phyloP scores from a whole-genome alignment of 805 yeast genomes.

The Yarrowia keelungensis region DNA sequence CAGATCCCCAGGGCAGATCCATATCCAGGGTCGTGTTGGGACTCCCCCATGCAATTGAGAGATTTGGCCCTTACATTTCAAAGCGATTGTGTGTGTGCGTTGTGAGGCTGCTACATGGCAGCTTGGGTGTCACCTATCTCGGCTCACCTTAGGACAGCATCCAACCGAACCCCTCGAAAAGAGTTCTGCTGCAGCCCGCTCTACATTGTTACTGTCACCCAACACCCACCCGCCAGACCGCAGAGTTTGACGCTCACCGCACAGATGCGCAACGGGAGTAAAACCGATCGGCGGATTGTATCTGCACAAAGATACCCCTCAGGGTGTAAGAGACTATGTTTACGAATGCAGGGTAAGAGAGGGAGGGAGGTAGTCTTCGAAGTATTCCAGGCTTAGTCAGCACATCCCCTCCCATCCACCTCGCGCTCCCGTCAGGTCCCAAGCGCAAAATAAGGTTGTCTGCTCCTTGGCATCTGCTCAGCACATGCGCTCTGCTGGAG shows the following conservation, averaged over 20 bases:
- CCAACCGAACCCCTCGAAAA: neutral
- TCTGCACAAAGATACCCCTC: neutral
- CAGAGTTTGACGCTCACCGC: conserved; percentile 10
- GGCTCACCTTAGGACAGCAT: neutral
- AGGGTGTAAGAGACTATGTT: neutral
- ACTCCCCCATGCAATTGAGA: neutral
- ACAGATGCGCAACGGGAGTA: conserved; percentile 19
- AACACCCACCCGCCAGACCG: neutral
- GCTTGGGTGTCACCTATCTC: neutral
- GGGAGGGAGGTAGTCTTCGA: no score
- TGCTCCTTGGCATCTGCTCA: conserved; percentile 19
- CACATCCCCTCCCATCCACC: neutral
- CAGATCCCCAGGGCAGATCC: conserved; percentile 6
- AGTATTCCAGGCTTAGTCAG: neutral
- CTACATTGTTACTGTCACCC: neutral
- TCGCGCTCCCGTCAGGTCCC: neutral
- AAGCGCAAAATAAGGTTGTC: neutral
- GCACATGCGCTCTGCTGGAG: conserved; percentile 9
- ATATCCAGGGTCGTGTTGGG: neutral
- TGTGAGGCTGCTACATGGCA: no score
- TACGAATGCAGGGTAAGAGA: conserved; percentile 2
- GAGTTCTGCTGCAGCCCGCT: neutral
- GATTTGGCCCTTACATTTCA: neutral
- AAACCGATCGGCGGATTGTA: conserved; percentile 22
- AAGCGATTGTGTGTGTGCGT: neutral